Evolutionary conservation across 305 asterid genomes (phyloP).

Genomic region (Salvia sclarea): DNA sequence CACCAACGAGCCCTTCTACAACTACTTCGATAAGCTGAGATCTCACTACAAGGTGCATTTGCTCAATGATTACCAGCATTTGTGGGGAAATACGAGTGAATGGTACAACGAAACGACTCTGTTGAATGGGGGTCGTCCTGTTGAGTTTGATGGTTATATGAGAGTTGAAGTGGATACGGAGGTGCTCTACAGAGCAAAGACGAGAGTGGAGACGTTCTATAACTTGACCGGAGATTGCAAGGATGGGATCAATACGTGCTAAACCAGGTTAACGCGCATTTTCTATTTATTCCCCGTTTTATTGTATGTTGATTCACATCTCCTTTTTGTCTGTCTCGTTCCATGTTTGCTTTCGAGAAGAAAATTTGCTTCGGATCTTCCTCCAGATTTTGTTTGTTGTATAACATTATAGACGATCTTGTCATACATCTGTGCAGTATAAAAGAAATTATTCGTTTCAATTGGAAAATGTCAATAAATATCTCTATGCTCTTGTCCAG

Average conservation of each 20-base stretch:
- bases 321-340: conserved; percentile 12
- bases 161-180: conserved; percentile 96
- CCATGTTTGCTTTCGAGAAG: conserved; percentile 17
- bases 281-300: not conserved
- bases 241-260: conserved; percentile 86
- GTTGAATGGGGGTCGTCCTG: conserved; percentile 64
- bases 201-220: conserved; percentile 82
- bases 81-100: conserved; percentile 87
- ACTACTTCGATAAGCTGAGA: conserved; percentile 85
- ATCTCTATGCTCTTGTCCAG: not conserved
- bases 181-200: conserved; percentile 79
- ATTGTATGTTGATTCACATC: not conserved
- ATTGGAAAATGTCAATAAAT: not conserved
- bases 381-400: conserved; percentile 19
- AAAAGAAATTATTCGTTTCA: not conserved
- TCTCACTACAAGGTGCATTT: conserved; percentile 86
- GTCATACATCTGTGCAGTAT: conserved; percentile 1
- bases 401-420: not conserved
- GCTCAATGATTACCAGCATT: conserved; percentile 72
- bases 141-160: conserved; percentile 93
- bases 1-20: conserved; percentile 81
- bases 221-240: conserved; percentile 89
- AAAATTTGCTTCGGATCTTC: conserved; percentile 11
- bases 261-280: conserved; percentile 30
- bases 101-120: conserved; percentile 82